Evolutionary conservation across 768 basidiomycete species (phyloP).

Genomic region (Leccinellum albellum): DNA sequence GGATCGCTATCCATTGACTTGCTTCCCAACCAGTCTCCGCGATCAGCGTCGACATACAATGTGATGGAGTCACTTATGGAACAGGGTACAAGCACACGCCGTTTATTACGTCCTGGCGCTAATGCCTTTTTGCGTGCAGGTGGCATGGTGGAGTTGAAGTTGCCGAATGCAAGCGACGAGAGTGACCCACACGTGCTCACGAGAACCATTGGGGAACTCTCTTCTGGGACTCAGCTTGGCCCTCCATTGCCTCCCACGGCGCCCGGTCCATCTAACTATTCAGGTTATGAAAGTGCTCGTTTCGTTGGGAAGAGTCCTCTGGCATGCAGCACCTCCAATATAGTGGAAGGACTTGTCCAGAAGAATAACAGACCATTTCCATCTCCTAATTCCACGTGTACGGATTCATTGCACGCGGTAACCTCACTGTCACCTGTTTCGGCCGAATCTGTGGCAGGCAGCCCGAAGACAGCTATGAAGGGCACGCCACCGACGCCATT

Average conservation of each 20-base stretch:
- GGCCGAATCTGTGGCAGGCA: conserved; percentile 6
- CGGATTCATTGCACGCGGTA: not conserved
- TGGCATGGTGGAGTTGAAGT: conserved; percentile 54
- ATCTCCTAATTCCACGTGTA: conserved; percentile 3
- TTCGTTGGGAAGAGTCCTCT: not conserved
- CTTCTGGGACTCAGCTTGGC: conserved; percentile 34
- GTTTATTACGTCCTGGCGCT: not conserved
- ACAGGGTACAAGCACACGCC: conserved; percentile 37
- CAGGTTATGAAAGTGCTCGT: not conserved
- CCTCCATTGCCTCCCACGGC: conserved; percentile 16
- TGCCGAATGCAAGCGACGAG: conserved; percentile 36
- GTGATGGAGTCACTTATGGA: conserved; percentile 69
- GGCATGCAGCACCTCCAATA: conserved; percentile 1
- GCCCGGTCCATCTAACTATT: not conserved
- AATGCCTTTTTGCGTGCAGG: conserved; percentile 31
- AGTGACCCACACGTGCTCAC: conserved; percentile 36
- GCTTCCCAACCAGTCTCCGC: conserved; percentile 13
- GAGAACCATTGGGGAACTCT: conserved; percentile 41
- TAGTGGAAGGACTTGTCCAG: not conserved
- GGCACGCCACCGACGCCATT: conserved; percentile 7
- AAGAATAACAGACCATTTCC: not conserved
- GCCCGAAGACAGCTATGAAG: conserved; percentile 12
- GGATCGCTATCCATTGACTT: conserved; percentile 27
- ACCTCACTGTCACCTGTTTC: conserved; percentile 1
- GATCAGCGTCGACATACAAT: conserved; percentile 21